phyloP scores from a whole-genome alignment of 345 rosid species.

The Eucalyptus sp. region DNA sequence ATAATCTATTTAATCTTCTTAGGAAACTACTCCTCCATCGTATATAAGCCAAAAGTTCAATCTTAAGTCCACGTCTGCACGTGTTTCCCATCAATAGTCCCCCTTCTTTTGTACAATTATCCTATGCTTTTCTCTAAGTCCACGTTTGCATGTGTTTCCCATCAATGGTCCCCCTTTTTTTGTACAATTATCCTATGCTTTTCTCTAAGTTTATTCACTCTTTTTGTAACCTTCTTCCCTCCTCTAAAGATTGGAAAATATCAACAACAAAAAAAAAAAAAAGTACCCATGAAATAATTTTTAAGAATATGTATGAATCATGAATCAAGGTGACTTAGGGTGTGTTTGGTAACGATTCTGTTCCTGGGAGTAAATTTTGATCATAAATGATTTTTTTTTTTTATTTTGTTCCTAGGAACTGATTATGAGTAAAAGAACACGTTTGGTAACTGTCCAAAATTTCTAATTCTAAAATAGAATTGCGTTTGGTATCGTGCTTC shows the following conservation, averaged over 20 bases:
- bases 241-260: not conserved
- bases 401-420: too few species aligned
- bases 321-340: not conserved
- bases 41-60: not conserved
- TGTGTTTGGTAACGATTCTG: too few species aligned
- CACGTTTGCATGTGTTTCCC: too few species aligned
- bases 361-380: too few species aligned
- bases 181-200: not conserved
- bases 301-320: not conserved
- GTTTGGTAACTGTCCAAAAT: too few species aligned
- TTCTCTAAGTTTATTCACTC: not conserved
- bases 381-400: too few species aligned
- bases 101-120: not conserved
- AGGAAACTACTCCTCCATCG: not conserved
- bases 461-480: too few species aligned
- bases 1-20: not conserved
- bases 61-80: not conserved
- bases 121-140: not conserved
- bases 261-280: not conserved
- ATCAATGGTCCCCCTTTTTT: too few species aligned
- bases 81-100: not conserved
- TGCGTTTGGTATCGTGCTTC: too few species aligned
- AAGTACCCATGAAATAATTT: not conserved
- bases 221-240: not conserved
- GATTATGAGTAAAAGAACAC: too few species aligned